Evolutionary conservation across 2,329 filamentous ascomycete species (phyloP).

Genomic region (Trichoderma semiorbis): DNA sequence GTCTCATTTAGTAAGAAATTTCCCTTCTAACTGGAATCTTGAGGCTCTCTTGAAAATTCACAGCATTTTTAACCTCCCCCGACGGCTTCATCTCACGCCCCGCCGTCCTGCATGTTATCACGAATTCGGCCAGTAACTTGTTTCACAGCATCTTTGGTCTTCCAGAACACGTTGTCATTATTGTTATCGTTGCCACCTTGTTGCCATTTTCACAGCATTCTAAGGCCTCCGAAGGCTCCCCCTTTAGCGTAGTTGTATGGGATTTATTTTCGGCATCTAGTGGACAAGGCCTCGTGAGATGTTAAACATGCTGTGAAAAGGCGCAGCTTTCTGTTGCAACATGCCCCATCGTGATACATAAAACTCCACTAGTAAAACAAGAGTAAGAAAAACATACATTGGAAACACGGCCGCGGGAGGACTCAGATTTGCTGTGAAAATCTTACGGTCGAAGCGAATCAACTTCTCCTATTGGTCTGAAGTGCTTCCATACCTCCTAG

Average conservation of each 20-base stretch:
- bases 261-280: accelerated
- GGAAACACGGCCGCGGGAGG: too few species aligned
- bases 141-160: neutral
- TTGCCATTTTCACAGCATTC: neutral
- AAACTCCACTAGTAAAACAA: too few species aligned
- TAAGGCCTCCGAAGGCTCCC: neutral
- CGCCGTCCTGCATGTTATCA: neutral
- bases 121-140: neutral
- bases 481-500: too few species aligned
- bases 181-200: neutral
- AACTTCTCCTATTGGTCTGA: too few species aligned
- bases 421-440: too few species aligned
- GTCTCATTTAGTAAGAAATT: too few species aligned
- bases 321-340: too few species aligned
- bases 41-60: too few species aligned
- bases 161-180: neutral
- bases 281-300: neutral
- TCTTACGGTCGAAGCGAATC: too few species aligned
- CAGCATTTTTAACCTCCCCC: neutral
- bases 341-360: too few species aligned
- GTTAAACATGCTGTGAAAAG: neutral
- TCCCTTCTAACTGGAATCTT: too few species aligned
- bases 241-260: neutral
- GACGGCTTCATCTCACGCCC: neutral
- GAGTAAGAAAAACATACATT: too few species aligned